phyloP scores from a whole-genome alignment of 768 basidiomycete genomes.

The Russula vinacea region DNA sequence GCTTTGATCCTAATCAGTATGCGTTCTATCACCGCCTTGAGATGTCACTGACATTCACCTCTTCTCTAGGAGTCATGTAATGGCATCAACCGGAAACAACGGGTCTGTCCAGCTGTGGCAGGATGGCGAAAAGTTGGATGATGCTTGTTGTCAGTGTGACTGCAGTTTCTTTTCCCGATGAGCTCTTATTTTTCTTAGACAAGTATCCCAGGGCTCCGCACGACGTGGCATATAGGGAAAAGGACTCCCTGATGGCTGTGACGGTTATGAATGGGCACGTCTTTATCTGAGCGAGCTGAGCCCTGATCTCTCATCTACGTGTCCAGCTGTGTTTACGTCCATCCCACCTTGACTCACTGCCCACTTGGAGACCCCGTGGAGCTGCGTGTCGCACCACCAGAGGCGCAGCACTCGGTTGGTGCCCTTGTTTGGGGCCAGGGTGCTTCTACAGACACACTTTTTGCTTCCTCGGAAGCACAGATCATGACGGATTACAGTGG shows the following conservation, averaged over 20 bases:
- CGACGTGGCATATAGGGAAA: slow-evolving; percentile 22
- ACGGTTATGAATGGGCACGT: slow-evolving; percentile 26
- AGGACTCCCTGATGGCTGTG: slow-evolving; percentile 24
- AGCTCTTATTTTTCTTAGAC: slow-evolving; percentile 9
- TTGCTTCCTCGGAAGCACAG: slow-evolving; percentile 29
- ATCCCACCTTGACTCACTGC: not conserved
- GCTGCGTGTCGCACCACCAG: slow-evolving; percentile 13
- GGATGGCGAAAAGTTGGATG: slow-evolving; percentile 6
- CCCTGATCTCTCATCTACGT: not conserved
- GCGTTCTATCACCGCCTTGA: not conserved
- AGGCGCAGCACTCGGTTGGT: slow-evolving; percentile 24
- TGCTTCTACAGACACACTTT: slow-evolving; percentile 20
- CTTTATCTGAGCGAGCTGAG: not conserved
- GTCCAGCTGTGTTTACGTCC: slow-evolving; percentile 19
- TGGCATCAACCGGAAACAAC: slow-evolving; percentile 28
- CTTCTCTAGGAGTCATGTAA: slow-evolving; percentile 7
- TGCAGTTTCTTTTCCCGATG: not conserved
- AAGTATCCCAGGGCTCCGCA: slow-evolving; percentile 20
- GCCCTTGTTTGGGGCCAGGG: slow-evolving; percentile 23
- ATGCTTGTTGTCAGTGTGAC: slow-evolving; percentile 7
- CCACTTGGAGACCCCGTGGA: slow-evolving; percentile 17
- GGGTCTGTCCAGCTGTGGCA: slow-evolving; percentile 25
- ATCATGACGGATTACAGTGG: slow-evolving; percentile 14
- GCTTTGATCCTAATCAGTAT: slow-evolving; percentile 29
- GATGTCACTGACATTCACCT: not conserved